Conservation (phyloP, 306 rosid genomes). For the Aeschynomene evenia region DNA sequence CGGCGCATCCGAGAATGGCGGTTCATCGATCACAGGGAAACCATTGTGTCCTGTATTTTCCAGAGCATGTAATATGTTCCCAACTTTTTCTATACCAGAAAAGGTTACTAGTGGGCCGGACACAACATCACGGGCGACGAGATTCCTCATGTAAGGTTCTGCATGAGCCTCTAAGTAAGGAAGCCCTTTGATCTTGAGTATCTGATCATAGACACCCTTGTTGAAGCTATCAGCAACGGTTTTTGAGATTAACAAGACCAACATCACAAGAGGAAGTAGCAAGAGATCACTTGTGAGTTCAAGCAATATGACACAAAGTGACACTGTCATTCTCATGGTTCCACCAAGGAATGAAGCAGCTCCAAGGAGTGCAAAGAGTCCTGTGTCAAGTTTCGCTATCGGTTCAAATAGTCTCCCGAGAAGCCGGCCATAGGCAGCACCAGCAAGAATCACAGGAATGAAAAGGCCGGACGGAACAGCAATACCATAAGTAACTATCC, state of each 20-base stretch:
- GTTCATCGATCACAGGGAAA: slow-evolving; percentile 92
- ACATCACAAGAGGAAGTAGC: slow-evolving; percentile 86
- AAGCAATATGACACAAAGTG: slow-evolving; percentile 81
- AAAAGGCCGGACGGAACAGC: slow-evolving; percentile 94
- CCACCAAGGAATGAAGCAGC: slow-evolving; percentile 96
- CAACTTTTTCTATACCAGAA: slow-evolving; percentile 73
- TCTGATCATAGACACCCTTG: slow-evolving; percentile 86
- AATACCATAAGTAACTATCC: slow-evolving; percentile 84
- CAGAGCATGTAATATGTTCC: slow-evolving; percentile 58
- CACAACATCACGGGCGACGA: slow-evolving; percentile 75
- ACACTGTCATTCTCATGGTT: slow-evolving; percentile 99
- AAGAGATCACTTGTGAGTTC: slow-evolving; percentile 92
- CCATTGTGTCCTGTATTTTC: slow-evolving; percentile 71
- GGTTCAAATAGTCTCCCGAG: slow-evolving; percentile 64
- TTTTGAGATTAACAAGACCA: slow-evolving; percentile 74
- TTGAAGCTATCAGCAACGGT: slow-evolving; percentile 81
- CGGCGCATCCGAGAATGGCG: slow-evolving; percentile 60
- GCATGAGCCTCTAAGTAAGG: slow-evolving; percentile 90
- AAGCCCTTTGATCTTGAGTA: slow-evolving; percentile 70
- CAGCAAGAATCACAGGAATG: slow-evolving; percentile 94
- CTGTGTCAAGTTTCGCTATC: slow-evolving; percentile 53
- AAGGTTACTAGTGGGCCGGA: slow-evolving; percentile 74
- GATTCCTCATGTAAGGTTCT: slow-evolving; percentile 78
- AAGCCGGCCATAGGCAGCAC: slow-evolving; percentile 86
- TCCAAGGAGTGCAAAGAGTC: slow-evolving; percentile 86